These are phyloP conservation scores for Cavenderia fasciculata DNA, from an alignment of 78 protist species.

Conservation along the genomic window DNA sequence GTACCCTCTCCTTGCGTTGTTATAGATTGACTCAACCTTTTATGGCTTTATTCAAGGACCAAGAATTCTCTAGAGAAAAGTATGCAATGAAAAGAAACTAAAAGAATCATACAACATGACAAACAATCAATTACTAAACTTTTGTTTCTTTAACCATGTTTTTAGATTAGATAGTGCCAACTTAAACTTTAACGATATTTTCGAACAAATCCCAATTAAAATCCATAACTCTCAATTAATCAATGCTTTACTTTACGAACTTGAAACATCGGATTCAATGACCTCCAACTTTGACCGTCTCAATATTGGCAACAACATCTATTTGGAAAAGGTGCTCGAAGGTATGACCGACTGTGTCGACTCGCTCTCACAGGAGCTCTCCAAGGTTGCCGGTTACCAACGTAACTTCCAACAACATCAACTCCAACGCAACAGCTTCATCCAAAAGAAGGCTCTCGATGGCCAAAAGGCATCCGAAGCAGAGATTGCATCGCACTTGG, in stretches of 20 bases:
- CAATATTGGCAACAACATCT: constrained; percentile 75
- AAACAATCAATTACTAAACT: background rate
- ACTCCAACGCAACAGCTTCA: constrained; percentile 21
- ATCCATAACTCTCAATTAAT: constrained; percentile 85
- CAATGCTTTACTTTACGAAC: constrained; percentile 83
- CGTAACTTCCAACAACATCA: constrained; percentile 55
- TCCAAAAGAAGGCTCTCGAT: constrained; percentile 48
- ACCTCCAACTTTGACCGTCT: constrained; percentile 81
- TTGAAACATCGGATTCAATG: constrained; percentile 13
- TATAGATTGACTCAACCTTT: constrained; percentile 82
- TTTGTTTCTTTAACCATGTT: background rate
- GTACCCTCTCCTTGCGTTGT: constrained; percentile 85
- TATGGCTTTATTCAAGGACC: constrained; percentile 78
- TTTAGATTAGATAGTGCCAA: constrained; percentile 40
- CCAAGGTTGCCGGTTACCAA: constrained; percentile 63
- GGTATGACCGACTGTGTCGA: constrained; percentile 82
- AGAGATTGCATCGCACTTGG: background rate
- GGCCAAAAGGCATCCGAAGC: constrained; percentile 62
- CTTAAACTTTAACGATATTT: constrained; percentile 74
- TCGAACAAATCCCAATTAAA: constrained; percentile 87
- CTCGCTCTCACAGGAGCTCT: constrained; percentile 71
- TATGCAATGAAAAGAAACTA: background rate
- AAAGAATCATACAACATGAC: background rate
- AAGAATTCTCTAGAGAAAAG: constrained; percentile 68
- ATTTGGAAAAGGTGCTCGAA: constrained; percentile 86